Conservation (phyloP, 2,329 filamentous ascomycete genomes). For the Capronia americana region DNA sequence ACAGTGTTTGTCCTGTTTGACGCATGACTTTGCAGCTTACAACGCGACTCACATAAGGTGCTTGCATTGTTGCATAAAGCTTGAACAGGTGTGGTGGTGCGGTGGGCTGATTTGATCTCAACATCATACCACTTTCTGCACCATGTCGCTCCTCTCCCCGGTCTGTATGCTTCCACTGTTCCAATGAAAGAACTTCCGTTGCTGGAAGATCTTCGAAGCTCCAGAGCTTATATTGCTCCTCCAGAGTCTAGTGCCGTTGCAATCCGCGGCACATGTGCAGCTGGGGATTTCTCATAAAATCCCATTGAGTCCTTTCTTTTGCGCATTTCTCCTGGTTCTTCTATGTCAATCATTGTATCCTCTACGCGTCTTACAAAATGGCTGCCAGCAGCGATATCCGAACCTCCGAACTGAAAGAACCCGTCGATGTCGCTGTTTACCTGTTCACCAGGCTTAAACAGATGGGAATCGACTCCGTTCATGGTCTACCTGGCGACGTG, state of each 20-base stretch:
- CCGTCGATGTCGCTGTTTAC: constrained; percentile 58
- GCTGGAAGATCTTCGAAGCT: background rate
- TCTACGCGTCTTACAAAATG: constrained; percentile 17
- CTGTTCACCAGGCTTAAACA: constrained; percentile 58
- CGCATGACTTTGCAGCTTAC: constrained; percentile 12
- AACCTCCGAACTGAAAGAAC: constrained; percentile 52
- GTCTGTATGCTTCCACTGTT: background rate
- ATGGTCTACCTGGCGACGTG: constrained; percentile 59
- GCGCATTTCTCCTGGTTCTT: background rate
- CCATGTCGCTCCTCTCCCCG: background rate
- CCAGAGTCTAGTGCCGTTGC: background rate
- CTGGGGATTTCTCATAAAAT: background rate
- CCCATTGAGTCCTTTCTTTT: background rate
- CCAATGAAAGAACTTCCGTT: background rate
- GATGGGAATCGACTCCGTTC: constrained; percentile 57
- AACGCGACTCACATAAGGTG: constrained; percentile 13
- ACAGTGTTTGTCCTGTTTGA: background rate
- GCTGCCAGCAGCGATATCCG: constrained; percentile 46
- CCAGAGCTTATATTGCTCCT: background rate
- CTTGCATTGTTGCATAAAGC: constrained; percentile 1
- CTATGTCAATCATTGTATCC: background rate
- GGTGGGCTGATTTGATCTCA: constrained; percentile 16
- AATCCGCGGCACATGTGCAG: background rate
- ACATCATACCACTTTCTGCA: constrained; percentile 19
- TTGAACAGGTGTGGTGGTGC: background rate